Conservation (phyloP, 2,329 filamentous ascomycete species). For the Aspergillus niger region DNA sequence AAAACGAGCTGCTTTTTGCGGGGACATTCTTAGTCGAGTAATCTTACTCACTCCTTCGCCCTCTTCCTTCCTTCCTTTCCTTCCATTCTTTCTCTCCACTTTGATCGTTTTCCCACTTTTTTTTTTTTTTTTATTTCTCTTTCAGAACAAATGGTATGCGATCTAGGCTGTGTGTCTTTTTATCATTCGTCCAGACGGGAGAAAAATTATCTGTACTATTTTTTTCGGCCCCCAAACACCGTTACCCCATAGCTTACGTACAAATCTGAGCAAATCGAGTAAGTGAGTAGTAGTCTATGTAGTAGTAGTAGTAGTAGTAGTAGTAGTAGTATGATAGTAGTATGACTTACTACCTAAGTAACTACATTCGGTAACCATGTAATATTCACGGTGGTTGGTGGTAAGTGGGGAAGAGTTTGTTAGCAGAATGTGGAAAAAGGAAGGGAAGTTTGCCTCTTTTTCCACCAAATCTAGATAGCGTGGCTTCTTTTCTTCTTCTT, state of each 20-base stretch:
- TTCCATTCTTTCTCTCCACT: not conserved
- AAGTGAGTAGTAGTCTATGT: not conserved
- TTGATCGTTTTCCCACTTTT: not conserved
- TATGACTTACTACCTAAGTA: too few relatives aligned
- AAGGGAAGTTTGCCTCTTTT: too few relatives aligned
- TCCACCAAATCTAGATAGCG: too few relatives aligned
- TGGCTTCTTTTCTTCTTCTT: too few relatives aligned
- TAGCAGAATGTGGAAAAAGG: too few relatives aligned
- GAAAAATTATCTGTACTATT: not conserved
- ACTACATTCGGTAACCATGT: too few relatives aligned
- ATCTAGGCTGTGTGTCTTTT: not conserved
- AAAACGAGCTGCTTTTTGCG: constrained; percentile 9
- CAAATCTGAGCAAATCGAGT: not conserved
- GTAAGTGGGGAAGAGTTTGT: too few relatives aligned
- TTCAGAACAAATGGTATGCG: not conserved
- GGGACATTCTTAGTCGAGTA: constrained; percentile 5
- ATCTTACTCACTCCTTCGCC: too few relatives aligned
- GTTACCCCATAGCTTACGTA: not conserved
- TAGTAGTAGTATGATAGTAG: too few relatives aligned
- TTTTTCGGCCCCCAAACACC: not conserved
- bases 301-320: not conserved
- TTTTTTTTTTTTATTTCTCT: too few relatives aligned
- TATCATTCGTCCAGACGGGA: not conserved
- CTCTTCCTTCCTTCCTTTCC: too few relatives aligned
- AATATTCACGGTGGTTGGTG: too few relatives aligned